phyloP scores from a whole-genome alignment of 2,329 filamentous ascomycete species.

The Microsporum audouinii region DNA sequence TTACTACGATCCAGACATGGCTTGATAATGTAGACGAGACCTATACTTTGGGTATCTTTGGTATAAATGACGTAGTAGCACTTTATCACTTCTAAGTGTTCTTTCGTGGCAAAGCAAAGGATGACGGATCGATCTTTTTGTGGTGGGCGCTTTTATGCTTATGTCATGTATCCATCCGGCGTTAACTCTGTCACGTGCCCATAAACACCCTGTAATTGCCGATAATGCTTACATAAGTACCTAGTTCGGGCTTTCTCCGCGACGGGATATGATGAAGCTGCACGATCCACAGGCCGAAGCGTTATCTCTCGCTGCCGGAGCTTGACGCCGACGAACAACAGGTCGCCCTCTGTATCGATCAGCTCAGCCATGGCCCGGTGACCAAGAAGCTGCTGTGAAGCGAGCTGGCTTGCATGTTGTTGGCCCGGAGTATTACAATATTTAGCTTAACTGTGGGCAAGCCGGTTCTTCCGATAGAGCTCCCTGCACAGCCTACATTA shows the following conservation, averaged over 20 bases:
- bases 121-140: too few relatives aligned
- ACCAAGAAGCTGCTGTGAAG: too few relatives aligned
- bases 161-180: too few relatives aligned
- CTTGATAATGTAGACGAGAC: neutral
- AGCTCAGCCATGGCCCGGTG: too few relatives aligned
- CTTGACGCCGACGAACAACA: too few relatives aligned
- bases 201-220: neutral
- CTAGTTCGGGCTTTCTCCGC: neutral
- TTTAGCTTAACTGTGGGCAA: neutral
- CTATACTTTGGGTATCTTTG: neutral
- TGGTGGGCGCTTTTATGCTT: neutral
- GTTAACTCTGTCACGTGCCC: neutral
- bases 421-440: too few relatives aligned
- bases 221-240: neutral
- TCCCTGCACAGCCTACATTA: too few relatives aligned
- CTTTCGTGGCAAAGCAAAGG: neutral
- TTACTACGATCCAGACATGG: neutral
- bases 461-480: neutral
- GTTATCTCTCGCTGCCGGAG: too few relatives aligned
- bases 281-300: too few relatives aligned
- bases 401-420: too few relatives aligned
- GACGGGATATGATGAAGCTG: neutral
- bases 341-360: too few relatives aligned
- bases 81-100: neutral
- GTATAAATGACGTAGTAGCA: neutral